phyloP scores from a whole-genome alignment of 352 stramenopile species.

The Pythium volutum region DNA sequence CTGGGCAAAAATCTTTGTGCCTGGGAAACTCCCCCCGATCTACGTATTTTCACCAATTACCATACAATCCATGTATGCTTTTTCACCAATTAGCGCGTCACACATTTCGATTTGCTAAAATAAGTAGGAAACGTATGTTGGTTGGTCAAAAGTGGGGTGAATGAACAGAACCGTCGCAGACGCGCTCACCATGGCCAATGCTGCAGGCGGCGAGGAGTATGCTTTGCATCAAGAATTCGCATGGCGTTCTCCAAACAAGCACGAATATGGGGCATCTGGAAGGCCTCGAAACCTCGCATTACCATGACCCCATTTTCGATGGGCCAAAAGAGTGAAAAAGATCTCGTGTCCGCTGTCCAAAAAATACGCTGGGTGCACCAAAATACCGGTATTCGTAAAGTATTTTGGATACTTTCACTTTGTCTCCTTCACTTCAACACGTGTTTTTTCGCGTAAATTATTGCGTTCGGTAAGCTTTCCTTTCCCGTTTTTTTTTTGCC shows the following conservation, averaged over 20 bases:
- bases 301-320: neutral
- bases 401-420: constrained; percentile 29
- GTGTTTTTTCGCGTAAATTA: constrained; percentile 23
- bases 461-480: neutral
- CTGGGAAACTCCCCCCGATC: neutral
- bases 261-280: neutral
- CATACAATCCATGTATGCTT: no score
- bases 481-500: no score
- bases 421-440: constrained; percentile 17
- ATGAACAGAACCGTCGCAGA: no score
- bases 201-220: no score
- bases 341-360: neutral
- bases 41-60: neutral
- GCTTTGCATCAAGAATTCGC: neutral
- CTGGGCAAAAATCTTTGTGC: constrained; percentile 7
- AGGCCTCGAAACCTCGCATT: neutral
- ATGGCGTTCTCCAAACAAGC: neutral
- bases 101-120: neutral
- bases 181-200: no score
- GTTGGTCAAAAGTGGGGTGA: neutral
- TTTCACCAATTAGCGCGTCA: neutral
- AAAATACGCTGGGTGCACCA: neutral
- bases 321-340: neutral
- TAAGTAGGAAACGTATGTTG: no score
- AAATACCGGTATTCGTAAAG: constrained; percentile 20